These are phyloP conservation scores for Jatropha multifida DNA, from an alignment of 441 rosid species.

Conservation along the genomic window DNA sequence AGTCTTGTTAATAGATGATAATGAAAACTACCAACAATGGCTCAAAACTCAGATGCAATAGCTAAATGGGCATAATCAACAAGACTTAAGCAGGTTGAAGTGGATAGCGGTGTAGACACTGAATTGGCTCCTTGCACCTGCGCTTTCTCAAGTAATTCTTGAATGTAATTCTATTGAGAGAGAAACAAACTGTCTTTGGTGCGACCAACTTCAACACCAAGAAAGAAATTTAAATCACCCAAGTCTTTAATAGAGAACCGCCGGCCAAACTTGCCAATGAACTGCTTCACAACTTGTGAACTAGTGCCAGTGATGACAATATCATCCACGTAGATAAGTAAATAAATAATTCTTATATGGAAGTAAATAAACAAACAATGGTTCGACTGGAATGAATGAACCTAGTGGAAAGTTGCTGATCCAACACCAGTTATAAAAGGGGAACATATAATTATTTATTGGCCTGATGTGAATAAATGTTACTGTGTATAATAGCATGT, in stretches of 20 bases:
- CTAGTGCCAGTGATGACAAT: not conserved
- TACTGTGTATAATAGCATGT: too few relatives aligned
- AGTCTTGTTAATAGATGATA: not conserved
- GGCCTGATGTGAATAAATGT: too few relatives aligned
- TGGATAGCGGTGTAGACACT: not conserved
- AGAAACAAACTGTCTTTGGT: not conserved
- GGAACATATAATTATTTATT: too few relatives aligned
- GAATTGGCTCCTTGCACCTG: not conserved
- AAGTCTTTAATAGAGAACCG: not conserved
- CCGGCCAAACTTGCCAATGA: not conserved
- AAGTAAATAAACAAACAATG: not conserved
- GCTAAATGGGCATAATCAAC: not conserved
- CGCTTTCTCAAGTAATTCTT: not conserved
- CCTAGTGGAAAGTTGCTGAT: not conserved
- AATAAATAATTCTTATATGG: not conserved
- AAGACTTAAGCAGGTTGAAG: not conserved
- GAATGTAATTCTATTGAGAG: not conserved
- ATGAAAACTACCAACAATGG: not conserved
- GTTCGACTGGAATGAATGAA: not conserved
- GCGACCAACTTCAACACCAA: not conserved
- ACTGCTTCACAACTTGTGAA: not conserved
- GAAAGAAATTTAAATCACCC: not conserved
- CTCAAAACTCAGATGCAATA: not conserved
- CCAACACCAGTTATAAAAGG: too few relatives aligned
- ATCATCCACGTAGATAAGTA: not conserved